Percentiles rank a stretch among this genome's conserved stretches.
These are phyloP conservation scores for Daldinia childiae DNA, from an alignment of 495 filamentous ascomycete genomes.

Conservation along the genomic window DNA sequence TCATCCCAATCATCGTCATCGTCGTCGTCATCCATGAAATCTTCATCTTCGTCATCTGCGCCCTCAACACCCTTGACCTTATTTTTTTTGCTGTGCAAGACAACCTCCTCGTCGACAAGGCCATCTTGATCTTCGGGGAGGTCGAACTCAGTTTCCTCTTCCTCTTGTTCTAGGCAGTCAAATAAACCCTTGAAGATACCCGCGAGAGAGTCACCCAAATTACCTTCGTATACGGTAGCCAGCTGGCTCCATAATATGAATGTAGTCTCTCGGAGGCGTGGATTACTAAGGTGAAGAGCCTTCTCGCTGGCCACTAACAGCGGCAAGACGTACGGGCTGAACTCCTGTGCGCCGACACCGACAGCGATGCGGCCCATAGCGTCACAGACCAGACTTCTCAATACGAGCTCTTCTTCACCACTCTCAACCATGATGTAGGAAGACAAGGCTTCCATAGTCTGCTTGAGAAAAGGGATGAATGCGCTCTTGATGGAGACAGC, in stretches of 20 bases:
- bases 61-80: conserved; percentile 71
- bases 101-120: conserved; percentile 75
- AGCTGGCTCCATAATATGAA: conserved; percentile 96
- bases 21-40: conserved; percentile 70
- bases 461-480: conserved; percentile 89
- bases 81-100: conserved; percentile 81
- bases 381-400: conserved; percentile 88
- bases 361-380: conserved; percentile 90
- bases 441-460: conserved; percentile 85
- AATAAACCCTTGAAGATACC: conserved; percentile 88
- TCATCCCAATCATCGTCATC: conserved; percentile 89
- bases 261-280: conserved; percentile 89
- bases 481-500: conserved; percentile 81
- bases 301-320: conserved; percentile 93
- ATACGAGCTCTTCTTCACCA: conserved; percentile 85
- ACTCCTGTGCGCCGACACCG: conserved; percentile 85
- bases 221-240: conserved; percentile 91
- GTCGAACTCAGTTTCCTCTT: conserved; percentile 83
- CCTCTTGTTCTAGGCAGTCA: conserved; percentile 86
- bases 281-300: conserved; percentile 87
- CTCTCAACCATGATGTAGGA: conserved; percentile 87
- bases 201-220: conserved; percentile 86
- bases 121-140: conserved; percentile 81
- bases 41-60: conserved; percentile 67
- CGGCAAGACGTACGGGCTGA: conserved; percentile 88